Conservation (phyloP, 495 filamentous ascomycete species). For the Rhizodiscina lignyota region DNA sequence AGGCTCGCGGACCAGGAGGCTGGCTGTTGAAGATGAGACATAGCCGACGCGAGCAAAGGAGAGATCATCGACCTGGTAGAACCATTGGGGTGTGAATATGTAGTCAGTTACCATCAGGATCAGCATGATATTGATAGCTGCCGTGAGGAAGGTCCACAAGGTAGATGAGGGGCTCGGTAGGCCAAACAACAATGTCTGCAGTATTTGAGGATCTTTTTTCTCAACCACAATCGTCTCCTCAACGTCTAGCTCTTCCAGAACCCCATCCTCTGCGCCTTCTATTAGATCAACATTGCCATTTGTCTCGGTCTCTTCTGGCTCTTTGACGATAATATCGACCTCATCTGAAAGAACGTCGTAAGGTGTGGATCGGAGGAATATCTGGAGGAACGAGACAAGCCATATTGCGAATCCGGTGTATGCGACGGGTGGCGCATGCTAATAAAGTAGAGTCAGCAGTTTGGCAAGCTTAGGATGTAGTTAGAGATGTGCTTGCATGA, state of each 20-base stretch:
- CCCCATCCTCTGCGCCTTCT: constrained; percentile 13
- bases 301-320: constrained; percentile 23
- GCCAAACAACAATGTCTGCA: constrained; percentile 58
- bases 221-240: constrained; percentile 22
- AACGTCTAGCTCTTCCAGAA: constrained; percentile 21
- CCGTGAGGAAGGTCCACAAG: constrained; percentile 42
- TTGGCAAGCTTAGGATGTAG: neutral
- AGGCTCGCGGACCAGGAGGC: constrained; percentile 70
- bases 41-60: constrained; percentile 75
- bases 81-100: constrained; percentile 47
- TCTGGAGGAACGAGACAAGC: constrained; percentile 45
- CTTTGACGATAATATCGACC: constrained; percentile 40
- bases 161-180: constrained; percentile 50
- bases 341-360: constrained; percentile 43
- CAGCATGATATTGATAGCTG: constrained; percentile 51
- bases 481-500: constrained; percentile 1
- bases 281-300: constrained; percentile 19
- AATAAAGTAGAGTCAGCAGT: constrained; percentile 2
- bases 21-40: constrained; percentile 66
- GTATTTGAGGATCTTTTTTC: constrained; percentile 16
- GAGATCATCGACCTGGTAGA: constrained; percentile 55
- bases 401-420: constrained; percentile 60
- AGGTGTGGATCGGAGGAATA: constrained; percentile 36
- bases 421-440: constrained; percentile 47
- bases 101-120: constrained; percentile 55